Evolutionary conservation across 1,139 yeast genomes (phyloP).

Genomic region (Saccharomyces hybrid): DNA sequence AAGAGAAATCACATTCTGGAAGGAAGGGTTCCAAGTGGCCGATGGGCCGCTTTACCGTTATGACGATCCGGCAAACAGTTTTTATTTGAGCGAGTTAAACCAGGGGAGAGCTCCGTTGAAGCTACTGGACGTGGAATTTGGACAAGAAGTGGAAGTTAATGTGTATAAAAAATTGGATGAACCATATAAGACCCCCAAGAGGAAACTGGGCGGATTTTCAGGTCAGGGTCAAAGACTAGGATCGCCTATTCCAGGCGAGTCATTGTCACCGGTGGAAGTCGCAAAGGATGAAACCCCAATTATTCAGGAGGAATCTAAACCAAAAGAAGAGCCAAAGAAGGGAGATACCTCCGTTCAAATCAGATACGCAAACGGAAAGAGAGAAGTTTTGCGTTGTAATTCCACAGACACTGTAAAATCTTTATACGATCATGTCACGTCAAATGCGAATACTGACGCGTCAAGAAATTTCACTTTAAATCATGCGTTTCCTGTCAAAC

Average conservation of each 20-base stretch:
- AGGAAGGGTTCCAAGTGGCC: slow-evolving; percentile 90
- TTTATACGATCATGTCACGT: slow-evolving; percentile 61
- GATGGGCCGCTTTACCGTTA: slow-evolving; percentile 80
- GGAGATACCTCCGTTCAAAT: slow-evolving; percentile 80
- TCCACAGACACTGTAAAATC: slow-evolving; percentile 58
- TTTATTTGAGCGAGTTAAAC: slow-evolving; percentile 69
- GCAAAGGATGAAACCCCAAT: slow-evolving; percentile 3
- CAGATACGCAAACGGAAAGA: slow-evolving; percentile 75
- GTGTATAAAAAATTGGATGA: slow-evolving; percentile 78
- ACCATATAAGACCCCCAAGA: slow-evolving; percentile 68
- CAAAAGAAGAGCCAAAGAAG: slow-evolving; percentile 33
- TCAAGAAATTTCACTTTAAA: slow-evolving; percentile 57
- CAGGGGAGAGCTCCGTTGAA: slow-evolving; percentile 91
- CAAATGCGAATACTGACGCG: slow-evolving; percentile 36
- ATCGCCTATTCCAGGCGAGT: slow-evolving; percentile 75
- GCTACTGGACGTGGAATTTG: slow-evolving; percentile 71
- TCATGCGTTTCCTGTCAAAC: slow-evolving; percentile 77
- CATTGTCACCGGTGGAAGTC: slow-evolving; percentile 9
- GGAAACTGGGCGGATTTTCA: slow-evolving; percentile 58
- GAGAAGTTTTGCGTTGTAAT: slow-evolving; percentile 57
- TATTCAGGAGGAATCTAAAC: slow-evolving; percentile 14
- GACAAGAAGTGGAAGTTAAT: slow-evolving; percentile 92
- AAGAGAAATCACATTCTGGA: slow-evolving; percentile 87
- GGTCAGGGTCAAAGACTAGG: slow-evolving; percentile 91
- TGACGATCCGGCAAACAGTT: slow-evolving; percentile 82